Conservation (phyloP, 768 basidiomycete genomes). For the Suillus cothurnatus region DNA sequence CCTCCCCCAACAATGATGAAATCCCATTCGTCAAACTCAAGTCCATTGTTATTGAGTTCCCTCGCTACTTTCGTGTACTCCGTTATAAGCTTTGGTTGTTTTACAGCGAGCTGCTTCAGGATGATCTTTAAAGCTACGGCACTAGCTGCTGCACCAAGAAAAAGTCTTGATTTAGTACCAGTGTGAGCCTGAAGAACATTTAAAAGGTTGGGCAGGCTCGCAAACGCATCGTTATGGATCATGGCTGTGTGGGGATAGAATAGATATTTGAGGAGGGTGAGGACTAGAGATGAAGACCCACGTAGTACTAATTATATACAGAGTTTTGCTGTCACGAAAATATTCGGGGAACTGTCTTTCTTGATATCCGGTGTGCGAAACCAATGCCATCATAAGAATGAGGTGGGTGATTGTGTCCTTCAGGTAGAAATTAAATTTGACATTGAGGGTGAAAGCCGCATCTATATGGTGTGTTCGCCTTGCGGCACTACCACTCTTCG, state of each 20-base stretch:
- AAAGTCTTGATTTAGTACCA: not conserved
- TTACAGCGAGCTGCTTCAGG: not conserved
- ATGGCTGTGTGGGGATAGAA: not conserved
- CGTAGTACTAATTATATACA: not conserved
- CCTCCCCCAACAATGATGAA: slow-evolving; percentile 60
- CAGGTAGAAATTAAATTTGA: not conserved
- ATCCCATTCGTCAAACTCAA: slow-evolving; percentile 41
- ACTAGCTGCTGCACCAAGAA: slow-evolving; percentile 5
- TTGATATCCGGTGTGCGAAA: not conserved
- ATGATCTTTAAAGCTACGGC: slow-evolving; percentile 13
- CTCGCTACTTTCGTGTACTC: slow-evolving; percentile 17
- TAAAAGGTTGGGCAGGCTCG: slow-evolving; percentile 4
- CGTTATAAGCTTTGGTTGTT: slow-evolving; percentile 12
- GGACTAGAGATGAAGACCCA: not conserved
- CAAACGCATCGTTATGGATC: not conserved
- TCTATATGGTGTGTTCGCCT: not conserved
- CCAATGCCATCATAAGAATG: not conserved
- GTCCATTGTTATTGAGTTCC: not conserved
- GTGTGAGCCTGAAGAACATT: not conserved
- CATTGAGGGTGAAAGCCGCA: not conserved
- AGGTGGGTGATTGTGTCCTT: not conserved
- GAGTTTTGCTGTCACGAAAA: not conserved
- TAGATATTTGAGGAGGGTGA: too few relatives aligned
- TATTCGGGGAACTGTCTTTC: too few relatives aligned
- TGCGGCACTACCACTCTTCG: not conserved